Percentiles rank a stretch among this genome's conserved stretches.
Evolutionary conservation across 148 eudicot genomes (phyloP).

Genomic region (Rhododendron henanense): DNA sequence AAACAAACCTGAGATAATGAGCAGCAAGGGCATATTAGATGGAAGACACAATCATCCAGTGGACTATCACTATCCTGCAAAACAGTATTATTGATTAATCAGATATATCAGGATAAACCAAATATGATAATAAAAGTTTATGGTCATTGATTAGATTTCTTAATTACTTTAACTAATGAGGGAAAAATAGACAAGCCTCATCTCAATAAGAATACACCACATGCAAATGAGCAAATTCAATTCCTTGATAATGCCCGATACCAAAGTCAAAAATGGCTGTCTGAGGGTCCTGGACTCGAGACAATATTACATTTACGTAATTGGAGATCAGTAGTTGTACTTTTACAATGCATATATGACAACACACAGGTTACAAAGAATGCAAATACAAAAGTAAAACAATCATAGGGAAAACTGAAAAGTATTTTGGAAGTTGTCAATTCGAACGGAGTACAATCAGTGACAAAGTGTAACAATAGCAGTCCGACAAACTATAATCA

Average conservation of each 20-base stretch:
- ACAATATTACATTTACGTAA: background rate
- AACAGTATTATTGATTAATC: background rate
- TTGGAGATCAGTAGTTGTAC: background rate
- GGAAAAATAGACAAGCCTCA: background rate
- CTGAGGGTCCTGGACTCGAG: background rate
- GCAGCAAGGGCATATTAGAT: slow-evolving; percentile 86
- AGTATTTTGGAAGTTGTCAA: background rate
- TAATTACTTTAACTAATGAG: background rate
- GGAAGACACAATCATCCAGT: slow-evolving; percentile 79
- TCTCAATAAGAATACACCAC: background rate
- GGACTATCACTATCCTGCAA: slow-evolving; percentile 69
- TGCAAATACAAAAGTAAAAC: background rate
- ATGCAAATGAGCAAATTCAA: background rate
- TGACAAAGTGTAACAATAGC: background rate
- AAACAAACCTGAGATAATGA: slow-evolving; percentile 67
- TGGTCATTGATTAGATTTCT: background rate
- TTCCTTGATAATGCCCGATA: background rate
- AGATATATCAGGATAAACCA: slow-evolving; percentile 3
- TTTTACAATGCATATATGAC: background rate
- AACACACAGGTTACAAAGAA: background rate
- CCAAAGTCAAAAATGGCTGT: background rate
- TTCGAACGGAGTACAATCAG: background rate
- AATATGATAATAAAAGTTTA: background rate
- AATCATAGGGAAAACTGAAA: background rate
- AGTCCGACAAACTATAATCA: background rate